Base-by-base conservation (phyloP, 345 rosid species). In the Crucihimalaya himalaica region DNA sequence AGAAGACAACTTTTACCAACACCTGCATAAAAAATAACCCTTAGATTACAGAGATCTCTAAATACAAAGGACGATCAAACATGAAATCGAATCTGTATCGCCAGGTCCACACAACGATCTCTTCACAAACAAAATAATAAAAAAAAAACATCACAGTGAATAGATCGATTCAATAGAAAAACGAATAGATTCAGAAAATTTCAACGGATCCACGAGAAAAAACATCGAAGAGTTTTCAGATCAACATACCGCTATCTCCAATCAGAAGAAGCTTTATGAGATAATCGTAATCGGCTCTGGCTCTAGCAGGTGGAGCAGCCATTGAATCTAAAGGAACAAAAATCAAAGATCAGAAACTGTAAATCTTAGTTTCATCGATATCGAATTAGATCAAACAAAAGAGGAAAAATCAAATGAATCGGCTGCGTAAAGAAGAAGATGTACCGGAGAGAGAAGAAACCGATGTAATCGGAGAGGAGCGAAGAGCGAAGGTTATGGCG, bases 1-100 rank as follows among this genome's bases (percentile, higher is more conserved):
- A 93, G 97, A 27, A 93, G 92, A 66, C 98, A 93, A 93, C 97
- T 93, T 87, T 93, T 93, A 63, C 96, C 96, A 29, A 87, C 96
- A 83, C 96, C 96, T 89, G 40, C 67, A 56, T n/a, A n/a, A n/a
- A 46, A 12, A 27, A 28, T 0, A 23, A 18, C 27, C 2, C 1
- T 18, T 18, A 21, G 19, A 18, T 47, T 59, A 12, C 64, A 62
- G 19, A 68, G 63, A 60, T 54, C 70, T 63, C 47, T 45, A 10
- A 5, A 18, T 28, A 66, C 45, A 70, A 87, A 18, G n/a, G 56
- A 23, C 48, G 75, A 71, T 71, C 75, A 70, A 56, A 32, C 16
- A 43, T 12, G 2, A 18, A 51, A 39, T 12, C 15, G n/a, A n/a
- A 35, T 27, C 63, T 35, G 28, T 51, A 51, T 52, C n/a, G 4